Evolutionary conservation across 345 rosid genomes (phyloP).

Genomic region (Eucalyptus grandis): DNA sequence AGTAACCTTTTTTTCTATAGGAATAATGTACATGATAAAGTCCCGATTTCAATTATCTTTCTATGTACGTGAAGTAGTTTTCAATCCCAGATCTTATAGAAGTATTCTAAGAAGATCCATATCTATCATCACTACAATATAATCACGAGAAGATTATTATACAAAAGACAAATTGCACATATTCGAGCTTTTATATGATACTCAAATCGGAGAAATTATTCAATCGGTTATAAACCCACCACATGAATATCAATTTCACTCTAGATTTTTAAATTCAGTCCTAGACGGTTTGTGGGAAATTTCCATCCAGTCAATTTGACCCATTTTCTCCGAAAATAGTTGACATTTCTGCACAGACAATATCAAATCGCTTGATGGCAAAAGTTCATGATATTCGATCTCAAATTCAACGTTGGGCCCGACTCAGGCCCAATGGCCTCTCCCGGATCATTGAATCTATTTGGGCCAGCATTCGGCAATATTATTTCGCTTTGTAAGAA

Average conservation of each 20-base stretch:
- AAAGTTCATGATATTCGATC: background rate
- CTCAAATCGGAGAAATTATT: background rate
- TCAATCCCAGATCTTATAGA: background rate
- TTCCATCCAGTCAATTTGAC: background rate
- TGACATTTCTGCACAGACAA: background rate
- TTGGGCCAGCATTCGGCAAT: background rate
- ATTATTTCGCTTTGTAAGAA: background rate
- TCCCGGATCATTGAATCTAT: background rate
- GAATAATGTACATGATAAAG: background rate
- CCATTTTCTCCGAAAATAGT: background rate
- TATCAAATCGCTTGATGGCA: background rate
- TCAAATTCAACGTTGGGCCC: background rate
- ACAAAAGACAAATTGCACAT: background rate
- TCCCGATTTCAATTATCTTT: background rate
- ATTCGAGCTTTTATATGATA: background rate
- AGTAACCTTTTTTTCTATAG: background rate
- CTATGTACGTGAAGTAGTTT: background rate
- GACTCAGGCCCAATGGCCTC: background rate
- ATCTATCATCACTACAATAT: background rate
- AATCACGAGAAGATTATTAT: background rate
- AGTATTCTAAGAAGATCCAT: background rate
- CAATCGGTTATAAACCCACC: fast-evolving
- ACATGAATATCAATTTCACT: background rate
- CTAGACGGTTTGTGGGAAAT: background rate
- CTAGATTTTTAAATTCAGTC: background rate